Conservation (phyloP, 2,329 filamentous ascomycete genomes). For the Botrytis elliptica region DNA sequence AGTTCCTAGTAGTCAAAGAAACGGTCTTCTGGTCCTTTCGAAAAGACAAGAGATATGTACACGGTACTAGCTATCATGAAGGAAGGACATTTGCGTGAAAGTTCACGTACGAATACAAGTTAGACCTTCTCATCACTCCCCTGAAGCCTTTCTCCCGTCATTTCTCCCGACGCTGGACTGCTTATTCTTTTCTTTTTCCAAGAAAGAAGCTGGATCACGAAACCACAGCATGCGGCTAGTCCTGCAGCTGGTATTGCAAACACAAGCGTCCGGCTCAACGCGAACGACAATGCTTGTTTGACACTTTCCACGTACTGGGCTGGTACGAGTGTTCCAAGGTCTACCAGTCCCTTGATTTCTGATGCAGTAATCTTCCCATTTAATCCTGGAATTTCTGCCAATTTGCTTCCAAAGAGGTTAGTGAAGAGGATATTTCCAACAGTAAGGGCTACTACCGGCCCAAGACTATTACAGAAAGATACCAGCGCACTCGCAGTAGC, state of each 20-base stretch:
- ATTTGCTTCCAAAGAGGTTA: neutral
- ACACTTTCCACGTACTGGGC: neutral
- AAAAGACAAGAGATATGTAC: neutral
- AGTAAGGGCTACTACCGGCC: neutral
- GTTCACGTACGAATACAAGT: neutral
- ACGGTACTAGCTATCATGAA: neutral
- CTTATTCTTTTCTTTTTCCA: neutral
- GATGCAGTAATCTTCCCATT: neutral
- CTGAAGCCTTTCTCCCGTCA: neutral
- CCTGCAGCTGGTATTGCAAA: neutral
- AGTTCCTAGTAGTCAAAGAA: no score
- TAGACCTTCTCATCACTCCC: neutral
- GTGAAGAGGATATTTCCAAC: neutral
- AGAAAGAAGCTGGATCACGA: neutral
- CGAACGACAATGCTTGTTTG: neutral
- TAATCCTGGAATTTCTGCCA: neutral
- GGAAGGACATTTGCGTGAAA: neutral
- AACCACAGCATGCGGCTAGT: neutral
- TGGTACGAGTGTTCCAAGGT: neutral
- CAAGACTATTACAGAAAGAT: neutral
- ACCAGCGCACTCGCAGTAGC: neutral
- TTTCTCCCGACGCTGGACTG: neutral
- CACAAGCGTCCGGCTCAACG: neutral
- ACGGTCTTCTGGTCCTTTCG: neutral
- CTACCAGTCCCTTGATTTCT: neutral